These are phyloP conservation scores for Lentinula sp. DNA, from an alignment of 768 basidiomycete genomes.

Conservation along the genomic window DNA sequence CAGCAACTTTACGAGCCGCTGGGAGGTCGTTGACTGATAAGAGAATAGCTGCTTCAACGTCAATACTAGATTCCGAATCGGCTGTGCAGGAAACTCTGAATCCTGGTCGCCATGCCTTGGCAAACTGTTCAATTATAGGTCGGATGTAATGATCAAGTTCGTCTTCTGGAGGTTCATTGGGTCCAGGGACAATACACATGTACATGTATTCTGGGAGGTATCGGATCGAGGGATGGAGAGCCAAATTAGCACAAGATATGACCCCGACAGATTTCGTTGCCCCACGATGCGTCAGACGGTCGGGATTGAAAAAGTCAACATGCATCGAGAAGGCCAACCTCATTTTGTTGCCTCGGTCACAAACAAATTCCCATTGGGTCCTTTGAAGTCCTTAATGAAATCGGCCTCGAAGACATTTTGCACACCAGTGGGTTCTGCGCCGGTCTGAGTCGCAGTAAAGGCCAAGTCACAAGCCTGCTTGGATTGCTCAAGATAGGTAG, in stretches of 20 bases:
- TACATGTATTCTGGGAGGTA: constrained; percentile 28
- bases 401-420: constrained; percentile 18
- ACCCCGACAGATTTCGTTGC: constrained; percentile 21
- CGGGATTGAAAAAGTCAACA: constrained; percentile 25
- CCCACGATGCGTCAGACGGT: constrained; percentile 18
- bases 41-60: constrained; percentile 13
- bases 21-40: constrained; percentile 24
- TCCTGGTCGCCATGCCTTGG: constrained; percentile 22
- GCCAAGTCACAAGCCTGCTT: constrained; percentile 14
- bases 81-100: constrained; percentile 15
- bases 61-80: constrained; percentile 13
- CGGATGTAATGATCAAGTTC: constrained; percentile 29
- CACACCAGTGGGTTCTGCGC: constrained; percentile 2
- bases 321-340: no score
- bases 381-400: constrained; percentile 12
- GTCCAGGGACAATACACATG: constrained; percentile 29
- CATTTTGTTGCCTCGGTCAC: no score
- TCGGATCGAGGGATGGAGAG: background rate
- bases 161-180: constrained; percentile 22
- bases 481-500: constrained; percentile 11
- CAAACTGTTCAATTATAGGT: constrained; percentile 27
- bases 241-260: constrained; percentile 17
- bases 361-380: no score
- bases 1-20: constrained; percentile 20
- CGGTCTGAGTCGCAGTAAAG: constrained; percentile 1